Evolutionary conservation across 2,329 filamentous ascomycete genomes (phyloP), one percentile per base, ranked within the genome.

Genomic region (Metarhizium guizhouense): DNA sequence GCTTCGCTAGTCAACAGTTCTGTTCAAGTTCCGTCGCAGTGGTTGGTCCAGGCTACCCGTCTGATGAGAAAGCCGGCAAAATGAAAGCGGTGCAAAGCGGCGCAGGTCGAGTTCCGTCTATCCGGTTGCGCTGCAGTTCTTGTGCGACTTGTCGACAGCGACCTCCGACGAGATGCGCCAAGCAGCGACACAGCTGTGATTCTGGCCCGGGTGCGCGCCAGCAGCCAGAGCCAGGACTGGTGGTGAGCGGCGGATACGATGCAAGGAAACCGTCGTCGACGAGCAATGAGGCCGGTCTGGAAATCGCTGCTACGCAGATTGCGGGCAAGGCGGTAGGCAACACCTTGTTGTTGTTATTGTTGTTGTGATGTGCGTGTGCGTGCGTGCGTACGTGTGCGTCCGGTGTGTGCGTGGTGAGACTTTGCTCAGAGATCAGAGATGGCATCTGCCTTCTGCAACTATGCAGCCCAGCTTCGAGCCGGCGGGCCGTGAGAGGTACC

Each of bases 81-180:
- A 53, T 58, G 57, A 50, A 57, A 53, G 56, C 56, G 53, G 56
- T 53, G 54, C 54, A 55, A 58, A 57, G 51, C 40, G 54, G 36
- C 54, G 59, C 54, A 56, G 45, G 57, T 59, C 56, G 58, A 59
- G 47, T 55, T 56, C 60, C 61, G 61, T 58, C 50, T 56, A 57
- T 55, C 57, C 58, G 57, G 58, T 62, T 56, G 61, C 55, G 58
- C 59, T 56, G 61, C 61, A 64, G 59, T 38, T 51, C 10, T 58
- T 57, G 62, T 64, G 59, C 53, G 45, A 63, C 62, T 56, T 52
- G 54, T 52, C 40, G 47, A 18, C 62, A 54, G 45, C 16, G 34
- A 48, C 48, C 20, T 54, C 54, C 29, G 51, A 45, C 10, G n/a
- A 52, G 52, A 45, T 38, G 50, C 49, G 51, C 51, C 51, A 55